Evolutionary conservation across 1,284 basidiomycete genomes (phyloP), one percentile per base, ranked within the genome.

Genomic region (Pisolithus thermaeus): DNA sequence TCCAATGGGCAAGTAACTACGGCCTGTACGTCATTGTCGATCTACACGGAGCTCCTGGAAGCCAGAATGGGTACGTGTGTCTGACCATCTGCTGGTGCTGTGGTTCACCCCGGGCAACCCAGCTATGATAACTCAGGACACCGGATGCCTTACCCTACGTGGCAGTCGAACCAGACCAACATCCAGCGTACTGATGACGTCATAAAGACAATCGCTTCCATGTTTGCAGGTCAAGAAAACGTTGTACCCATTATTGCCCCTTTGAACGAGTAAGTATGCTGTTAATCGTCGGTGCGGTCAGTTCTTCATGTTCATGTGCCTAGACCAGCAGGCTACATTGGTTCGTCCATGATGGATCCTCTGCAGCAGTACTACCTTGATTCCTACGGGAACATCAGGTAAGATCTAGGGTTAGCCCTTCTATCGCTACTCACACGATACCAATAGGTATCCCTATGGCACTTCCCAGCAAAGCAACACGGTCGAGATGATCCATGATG

Each of bases 71-170:
- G 84, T 84, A 57, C 42, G 74, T 66, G 36, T 47, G 54, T 46
- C 41, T 18, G 40, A 8, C 32, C 25, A 18, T 40, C 27, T 52
- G 11, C 51, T 14, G 38, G 3, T 18, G 48, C 16, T 41, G 56
- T 47, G 43, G 39, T 8, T 30, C 48, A 37, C 47, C 43, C 11
- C 18, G 7, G 38, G 23, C 12, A 43, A 46, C 44, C 3, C 53
- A 87, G 85, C n/a, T 92, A 83, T 62, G 93, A 95, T 66, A 94
- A 94, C 65, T 91, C 87, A 42, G 94, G 94, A 12, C 84, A 86
- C 40, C 78, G 73, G 50, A 75, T 84, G 48, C 59, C 72, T 16
- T 76, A 62, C 53, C 86, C 89, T 65, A 78, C 70, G 32, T 97
- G 92, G 93, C 84, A 89, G 14, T 76, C 76, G 3, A 77, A 80